Evolutionary conservation across 2,329 filamentous ascomycete species (phyloP), one percentile per base, ranked within the genome.

Genomic region (Microdochium trichocladiopsis): DNA sequence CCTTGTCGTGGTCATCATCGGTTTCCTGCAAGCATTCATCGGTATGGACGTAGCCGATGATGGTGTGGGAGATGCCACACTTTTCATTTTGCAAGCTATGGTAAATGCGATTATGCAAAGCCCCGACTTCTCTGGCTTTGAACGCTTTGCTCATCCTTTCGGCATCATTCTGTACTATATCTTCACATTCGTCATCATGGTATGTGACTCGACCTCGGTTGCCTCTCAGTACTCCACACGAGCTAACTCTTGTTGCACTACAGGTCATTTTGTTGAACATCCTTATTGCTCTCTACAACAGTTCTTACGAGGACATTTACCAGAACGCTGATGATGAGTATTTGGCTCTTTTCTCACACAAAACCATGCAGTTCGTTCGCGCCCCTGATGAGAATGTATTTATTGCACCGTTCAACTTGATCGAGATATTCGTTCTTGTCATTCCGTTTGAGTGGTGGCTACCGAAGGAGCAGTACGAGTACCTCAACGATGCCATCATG

Each of bases 351-450:
- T 96, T 96, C 70, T 81, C 90, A 0, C 88, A 95, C 60, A 96
- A 96, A 71, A 96, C 94, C 0, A 90, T 97, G 80, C 91, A 95
- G 63, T 99, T 96, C 63, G 90, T 97, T 18, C 89, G 94, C 49
- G 94, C 94, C 0, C 94, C 94, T 0, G 94, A 99, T 61, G 94
- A 99, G 69, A 99, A 99, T 60, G 94, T 99, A 52, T 99, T 94
- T 71, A 96, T 99, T 62, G 86, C 94, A 0, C 94, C 94, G 0
- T 88, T 99, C 70, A 99, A 99, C 67, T 78, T 99, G 2, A 80
- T 99, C 55, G 94, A 99, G 67, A 84, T 97, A 18, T 76, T 96
- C 55, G 74, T 82, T 55, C 79, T 96, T 2, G 80, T 88, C 37
- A 64, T 95, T 0, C 89, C 89, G 0, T 86, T 95, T 51, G 94